phyloP scores from a whole-genome alignment of 148 eudicot species.

The Rhododendron kiyosumense region DNA sequence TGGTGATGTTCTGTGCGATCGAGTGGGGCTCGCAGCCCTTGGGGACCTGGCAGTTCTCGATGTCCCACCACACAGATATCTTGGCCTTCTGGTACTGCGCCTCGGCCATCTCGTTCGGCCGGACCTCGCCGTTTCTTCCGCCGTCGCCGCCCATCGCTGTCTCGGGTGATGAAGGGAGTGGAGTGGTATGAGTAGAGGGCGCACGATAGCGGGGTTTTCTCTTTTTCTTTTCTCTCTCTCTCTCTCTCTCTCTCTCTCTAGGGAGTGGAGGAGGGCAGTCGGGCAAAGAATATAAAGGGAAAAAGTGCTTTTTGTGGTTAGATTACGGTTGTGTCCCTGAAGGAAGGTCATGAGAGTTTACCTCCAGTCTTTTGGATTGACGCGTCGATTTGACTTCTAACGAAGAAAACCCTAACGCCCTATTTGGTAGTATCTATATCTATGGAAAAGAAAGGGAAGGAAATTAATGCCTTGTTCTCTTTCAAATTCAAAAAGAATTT shows the following conservation, averaged over 20 bases:
- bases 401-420: no score
- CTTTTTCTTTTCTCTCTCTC: neutral
- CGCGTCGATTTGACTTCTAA: no score
- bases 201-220: neutral
- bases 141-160: constrained; percentile 14
- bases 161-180: neutral
- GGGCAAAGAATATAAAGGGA: neutral
- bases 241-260: neutral
- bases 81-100: constrained; percentile 52
- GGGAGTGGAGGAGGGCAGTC: neutral
- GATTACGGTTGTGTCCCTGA: neutral
- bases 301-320: neutral
- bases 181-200: neutral
- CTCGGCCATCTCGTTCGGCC: constrained; percentile 21
- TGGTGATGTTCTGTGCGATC: constrained; percentile 65
- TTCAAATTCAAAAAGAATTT: no score
- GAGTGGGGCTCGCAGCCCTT: constrained; percentile 55
- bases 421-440: no score
- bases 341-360: neutral
- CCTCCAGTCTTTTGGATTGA: no score
- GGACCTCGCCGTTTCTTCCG: constrained; percentile 3
- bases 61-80: constrained; percentile 84
- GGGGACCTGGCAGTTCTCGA: constrained; percentile 75
- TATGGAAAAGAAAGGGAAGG: no score
- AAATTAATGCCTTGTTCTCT: no score